Percentiles rank a stretch among this genome's conserved stretches.
Evolutionary conservation across 2,329 filamentous ascomycete species (phyloP).

Genomic region (Aspergillus tubingensis): DNA sequence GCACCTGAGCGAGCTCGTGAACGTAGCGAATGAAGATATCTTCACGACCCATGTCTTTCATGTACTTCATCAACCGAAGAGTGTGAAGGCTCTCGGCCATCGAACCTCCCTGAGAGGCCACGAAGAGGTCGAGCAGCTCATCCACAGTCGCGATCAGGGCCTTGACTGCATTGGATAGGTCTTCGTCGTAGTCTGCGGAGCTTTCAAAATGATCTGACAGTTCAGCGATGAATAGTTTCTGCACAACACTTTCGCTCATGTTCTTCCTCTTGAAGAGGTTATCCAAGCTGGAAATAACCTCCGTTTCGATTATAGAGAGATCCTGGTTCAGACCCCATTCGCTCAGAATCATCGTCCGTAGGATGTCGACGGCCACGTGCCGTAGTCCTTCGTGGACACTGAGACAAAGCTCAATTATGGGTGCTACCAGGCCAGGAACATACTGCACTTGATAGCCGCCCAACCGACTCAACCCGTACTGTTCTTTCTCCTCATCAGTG

Average conservation of each 20-base stretch:
- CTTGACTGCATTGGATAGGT: constrained; percentile 73
- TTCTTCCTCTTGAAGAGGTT: constrained; percentile 85
- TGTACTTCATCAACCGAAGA: constrained; percentile 88
- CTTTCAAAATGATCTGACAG: constrained; percentile 77
- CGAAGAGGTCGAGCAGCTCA: constrained; percentile 85
- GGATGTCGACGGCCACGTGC: constrained; percentile 84
- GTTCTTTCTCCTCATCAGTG: constrained; percentile 71
- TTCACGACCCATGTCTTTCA: constrained; percentile 94
- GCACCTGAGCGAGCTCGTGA: constrained; percentile 80
- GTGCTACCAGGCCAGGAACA: constrained; percentile 85
- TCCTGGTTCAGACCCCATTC: constrained; percentile 97
- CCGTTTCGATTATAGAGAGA: constrained; percentile 85
- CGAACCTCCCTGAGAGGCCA: constrained; percentile 79
- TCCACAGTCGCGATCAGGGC: constrained; percentile 82
- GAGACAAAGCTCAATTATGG: constrained; percentile 89
- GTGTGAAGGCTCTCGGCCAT: constrained; percentile 83
- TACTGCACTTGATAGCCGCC: constrained; percentile 99
- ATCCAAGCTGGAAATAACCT: constrained; percentile 94
- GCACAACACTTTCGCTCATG: constrained; percentile 82
- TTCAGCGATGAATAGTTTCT: constrained; percentile 90
- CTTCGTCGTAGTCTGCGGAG: constrained; percentile 68
- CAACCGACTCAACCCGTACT: constrained; percentile 79
- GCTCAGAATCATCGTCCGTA: constrained; percentile 97
- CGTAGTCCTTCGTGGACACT: constrained; percentile 92
- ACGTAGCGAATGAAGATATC: constrained; percentile 97